phyloP scores from a whole-genome alignment of 345 rosid species.

The Clausena lansium region DNA sequence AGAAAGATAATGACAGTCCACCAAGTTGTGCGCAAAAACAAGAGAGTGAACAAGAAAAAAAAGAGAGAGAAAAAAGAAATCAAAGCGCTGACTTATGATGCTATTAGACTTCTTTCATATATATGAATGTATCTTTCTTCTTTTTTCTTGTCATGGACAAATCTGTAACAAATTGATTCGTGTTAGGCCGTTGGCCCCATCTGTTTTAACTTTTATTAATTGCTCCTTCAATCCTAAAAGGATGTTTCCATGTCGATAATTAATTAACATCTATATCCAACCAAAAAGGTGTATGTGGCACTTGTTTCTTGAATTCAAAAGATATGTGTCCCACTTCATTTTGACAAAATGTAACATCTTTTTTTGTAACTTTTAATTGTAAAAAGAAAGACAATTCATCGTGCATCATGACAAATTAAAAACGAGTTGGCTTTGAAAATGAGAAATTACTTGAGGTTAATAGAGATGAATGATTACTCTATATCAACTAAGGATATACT shows the following conservation, averaged over 20 bases:
- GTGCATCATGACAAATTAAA: background rate
- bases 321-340: conserved; percentile 15
- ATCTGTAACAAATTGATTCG: conserved; percentile 21
- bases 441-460: background rate
- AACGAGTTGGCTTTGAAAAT: background rate
- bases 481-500: background rate
- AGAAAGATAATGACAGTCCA: background rate
- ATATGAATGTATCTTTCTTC: conserved; percentile 6
- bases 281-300: background rate
- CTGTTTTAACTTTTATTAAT: background rate
- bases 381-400: background rate
- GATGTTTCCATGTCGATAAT: conserved; percentile 4
- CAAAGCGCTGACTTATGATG: conserved; percentile 30
- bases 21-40: background rate
- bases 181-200: background rate
- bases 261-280: background rate
- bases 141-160: conserved; percentile 12
- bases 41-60: background rate
- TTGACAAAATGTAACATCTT: conserved; percentile 6
- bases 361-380: background rate
- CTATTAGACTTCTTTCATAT: background rate
- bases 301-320: conserved; percentile 25
- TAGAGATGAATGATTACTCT: background rate
- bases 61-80: background rate
- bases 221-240: conserved; percentile 9